Conservation (phyloP, 345 rosid species). For the Sapria himalayana region DNA sequence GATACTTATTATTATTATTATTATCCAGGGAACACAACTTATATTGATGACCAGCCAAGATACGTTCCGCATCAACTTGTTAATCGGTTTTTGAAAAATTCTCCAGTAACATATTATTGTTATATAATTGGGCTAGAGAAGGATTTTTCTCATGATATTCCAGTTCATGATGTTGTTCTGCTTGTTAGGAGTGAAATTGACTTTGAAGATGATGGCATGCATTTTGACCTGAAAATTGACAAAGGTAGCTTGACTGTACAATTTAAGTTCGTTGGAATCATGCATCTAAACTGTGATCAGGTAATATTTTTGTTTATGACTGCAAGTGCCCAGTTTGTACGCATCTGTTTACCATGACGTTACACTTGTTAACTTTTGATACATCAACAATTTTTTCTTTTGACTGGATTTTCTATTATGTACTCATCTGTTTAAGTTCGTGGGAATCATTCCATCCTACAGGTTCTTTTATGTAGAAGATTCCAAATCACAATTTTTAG, state of each 20-base stretch:
- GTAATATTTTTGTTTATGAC: too few species aligned
- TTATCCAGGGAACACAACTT: too few species aligned
- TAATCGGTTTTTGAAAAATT: constrained; percentile 7
- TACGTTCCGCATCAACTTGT: constrained; percentile 63
- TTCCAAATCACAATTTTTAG: constrained; percentile 43
- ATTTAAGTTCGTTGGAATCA: constrained; percentile 25
- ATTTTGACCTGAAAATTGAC: constrained; percentile 31
- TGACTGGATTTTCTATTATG: too few species aligned
- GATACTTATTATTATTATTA: too few species aligned
- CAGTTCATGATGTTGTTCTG: constrained; percentile 36
- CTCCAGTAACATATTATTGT: constrained; percentile 20
- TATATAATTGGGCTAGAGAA: constrained; percentile 35
- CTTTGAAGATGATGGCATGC: constrained; percentile 15
- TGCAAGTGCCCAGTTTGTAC: too few species aligned
- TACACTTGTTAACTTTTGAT: too few species aligned
- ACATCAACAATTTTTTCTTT: too few species aligned
- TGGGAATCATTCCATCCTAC: too few species aligned
- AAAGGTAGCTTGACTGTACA: constrained; percentile 28
- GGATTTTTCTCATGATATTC: constrained; percentile 17
- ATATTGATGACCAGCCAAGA: constrained; percentile 36
- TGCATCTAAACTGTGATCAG: constrained; percentile 19
- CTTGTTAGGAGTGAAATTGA: constrained; percentile 29
- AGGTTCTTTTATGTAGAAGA: constrained; percentile 46
- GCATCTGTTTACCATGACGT: too few species aligned
- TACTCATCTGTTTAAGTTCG: too few species aligned